Evolutionary conservation across 495 filamentous ascomycete genomes (phyloP).

Genomic region (Xylaria bambusicola): DNA sequence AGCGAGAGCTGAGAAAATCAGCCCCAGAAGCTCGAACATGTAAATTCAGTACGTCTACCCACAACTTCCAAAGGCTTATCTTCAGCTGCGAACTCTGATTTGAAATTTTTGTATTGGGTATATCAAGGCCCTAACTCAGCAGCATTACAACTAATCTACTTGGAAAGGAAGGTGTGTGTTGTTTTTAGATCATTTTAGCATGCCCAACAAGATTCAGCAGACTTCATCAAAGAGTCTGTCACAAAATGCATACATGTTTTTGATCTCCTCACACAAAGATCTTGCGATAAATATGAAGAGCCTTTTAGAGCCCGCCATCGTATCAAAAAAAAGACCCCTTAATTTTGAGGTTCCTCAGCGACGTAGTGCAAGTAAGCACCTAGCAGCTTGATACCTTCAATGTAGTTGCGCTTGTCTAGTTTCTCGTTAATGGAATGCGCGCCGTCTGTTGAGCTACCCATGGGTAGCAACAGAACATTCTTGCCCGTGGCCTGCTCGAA

Average conservation of each 20-base stretch:
- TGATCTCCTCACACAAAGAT: background rate
- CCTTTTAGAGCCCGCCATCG: no score
- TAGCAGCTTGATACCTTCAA: constrained; percentile 94
- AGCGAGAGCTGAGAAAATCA: no score
- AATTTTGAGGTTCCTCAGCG: constrained; percentile 74
- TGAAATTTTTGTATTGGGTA: background rate
- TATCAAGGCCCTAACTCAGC: background rate
- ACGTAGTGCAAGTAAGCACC: constrained; percentile 97
- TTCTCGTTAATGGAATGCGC: constrained; percentile 99
- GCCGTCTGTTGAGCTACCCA: constrained; percentile 95
- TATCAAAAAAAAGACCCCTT: no score
- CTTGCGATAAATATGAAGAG: background rate
- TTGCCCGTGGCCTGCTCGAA: constrained; percentile 99
- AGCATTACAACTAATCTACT: background rate
- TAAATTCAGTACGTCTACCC: no score
- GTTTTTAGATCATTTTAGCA: background rate
- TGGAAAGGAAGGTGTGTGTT: background rate
- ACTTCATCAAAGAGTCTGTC: background rate
- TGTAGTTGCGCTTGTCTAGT: constrained; percentile 93
- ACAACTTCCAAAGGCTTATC: no score
- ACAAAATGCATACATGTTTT: background rate
- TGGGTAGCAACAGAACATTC: constrained; percentile 92
- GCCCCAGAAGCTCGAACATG: no score
- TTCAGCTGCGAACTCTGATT: background rate
- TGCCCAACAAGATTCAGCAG: background rate